These are phyloP conservation scores for Russula earlei DNA, from an alignment of 768 basidiomycete species.

Conservation along the genomic window DNA sequence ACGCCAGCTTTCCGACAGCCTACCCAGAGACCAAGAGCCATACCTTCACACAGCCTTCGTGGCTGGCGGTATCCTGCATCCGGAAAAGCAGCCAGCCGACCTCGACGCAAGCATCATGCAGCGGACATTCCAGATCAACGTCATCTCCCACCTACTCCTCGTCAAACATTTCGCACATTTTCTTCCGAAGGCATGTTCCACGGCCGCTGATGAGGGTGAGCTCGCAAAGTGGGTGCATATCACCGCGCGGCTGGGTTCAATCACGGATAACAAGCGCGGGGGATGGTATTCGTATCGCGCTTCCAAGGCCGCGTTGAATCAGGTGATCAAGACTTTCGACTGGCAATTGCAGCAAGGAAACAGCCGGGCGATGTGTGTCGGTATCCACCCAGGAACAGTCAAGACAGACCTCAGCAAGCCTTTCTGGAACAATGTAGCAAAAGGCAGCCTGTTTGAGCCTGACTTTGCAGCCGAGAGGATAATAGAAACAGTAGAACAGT, in stretches of 20 bases:
- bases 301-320: constrained; percentile 55
- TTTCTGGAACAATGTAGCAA: constrained; percentile 37
- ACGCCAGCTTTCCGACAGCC: constrained; percentile 29
- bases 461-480: constrained; percentile 40
- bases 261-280: constrained; percentile 46
- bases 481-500: constrained; percentile 34
- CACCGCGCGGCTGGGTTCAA: constrained; percentile 49
- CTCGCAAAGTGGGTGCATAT: constrained; percentile 52
- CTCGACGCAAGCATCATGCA: constrained; percentile 33
- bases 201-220: background rate
- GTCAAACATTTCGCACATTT: constrained; percentile 57
- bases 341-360: constrained; percentile 40
- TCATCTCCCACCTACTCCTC: constrained; percentile 48
- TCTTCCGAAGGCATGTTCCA: constrained; percentile 31
- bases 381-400: constrained; percentile 52
- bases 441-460: constrained; percentile 39
- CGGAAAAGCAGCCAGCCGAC: constrained; percentile 46
- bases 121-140: constrained; percentile 47
- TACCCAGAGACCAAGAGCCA: constrained; percentile 28
- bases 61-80: constrained; percentile 44
- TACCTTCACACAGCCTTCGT: constrained; percentile 48
- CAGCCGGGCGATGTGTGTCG: constrained; percentile 41
- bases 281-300: constrained; percentile 58
- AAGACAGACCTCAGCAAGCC: constrained; percentile 49
- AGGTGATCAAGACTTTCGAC: constrained; percentile 53